Percentiles rank a stretch among this genome's conserved stretches.
These are phyloP conservation scores for Ophiostoma fasciatum DNA, from an alignment of 2,329 filamentous ascomycete species.

Conservation along the genomic window DNA sequence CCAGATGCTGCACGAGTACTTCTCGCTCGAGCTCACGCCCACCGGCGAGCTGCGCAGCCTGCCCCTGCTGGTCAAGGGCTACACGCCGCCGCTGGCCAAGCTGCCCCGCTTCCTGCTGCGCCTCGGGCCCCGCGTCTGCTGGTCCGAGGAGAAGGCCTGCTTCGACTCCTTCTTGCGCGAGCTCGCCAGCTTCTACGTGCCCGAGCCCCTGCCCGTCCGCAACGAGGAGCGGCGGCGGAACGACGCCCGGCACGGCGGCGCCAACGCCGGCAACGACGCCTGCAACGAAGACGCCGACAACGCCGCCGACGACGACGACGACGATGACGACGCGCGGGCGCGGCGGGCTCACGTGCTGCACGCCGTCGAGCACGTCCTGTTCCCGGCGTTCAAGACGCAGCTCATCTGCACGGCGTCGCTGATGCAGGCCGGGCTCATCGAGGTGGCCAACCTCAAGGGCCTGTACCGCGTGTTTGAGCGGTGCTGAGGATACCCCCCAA, in stretches of 20 bases:
- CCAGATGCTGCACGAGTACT: constrained; percentile 88
- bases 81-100: constrained; percentile 73
- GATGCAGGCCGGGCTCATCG: constrained; percentile 59
- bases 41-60: constrained; percentile 64
- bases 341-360: constrained; percentile 56
- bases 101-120: constrained; percentile 77
- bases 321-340: constrained; percentile 33
- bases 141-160: constrained; percentile 71
- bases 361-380: constrained; percentile 72
- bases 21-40: constrained; percentile 67
- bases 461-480: constrained; percentile 91
- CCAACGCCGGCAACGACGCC: constrained; percentile 8
- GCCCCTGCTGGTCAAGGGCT: constrained; percentile 77
- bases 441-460: constrained; percentile 84
- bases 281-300: not conserved
- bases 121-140: constrained; percentile 77
- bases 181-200: constrained; percentile 79
- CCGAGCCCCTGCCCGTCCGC: constrained; percentile 55
- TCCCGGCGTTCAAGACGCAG: constrained; percentile 73
- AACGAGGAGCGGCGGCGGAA: constrained; percentile 7
- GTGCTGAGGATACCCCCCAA: too few relatives aligned
- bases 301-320: constrained; percentile 16
- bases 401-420: constrained; percentile 69
- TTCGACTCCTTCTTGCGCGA: constrained; percentile 78
- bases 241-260: constrained; percentile 4